A percentile compares a stretch with the other conserved stretches of the same genome.
These are phyloP conservation scores for Biscogniauxia mediterranea DNA, from an alignment of 2,329 filamentous ascomycete genomes.

Conservation along the genomic window DNA sequence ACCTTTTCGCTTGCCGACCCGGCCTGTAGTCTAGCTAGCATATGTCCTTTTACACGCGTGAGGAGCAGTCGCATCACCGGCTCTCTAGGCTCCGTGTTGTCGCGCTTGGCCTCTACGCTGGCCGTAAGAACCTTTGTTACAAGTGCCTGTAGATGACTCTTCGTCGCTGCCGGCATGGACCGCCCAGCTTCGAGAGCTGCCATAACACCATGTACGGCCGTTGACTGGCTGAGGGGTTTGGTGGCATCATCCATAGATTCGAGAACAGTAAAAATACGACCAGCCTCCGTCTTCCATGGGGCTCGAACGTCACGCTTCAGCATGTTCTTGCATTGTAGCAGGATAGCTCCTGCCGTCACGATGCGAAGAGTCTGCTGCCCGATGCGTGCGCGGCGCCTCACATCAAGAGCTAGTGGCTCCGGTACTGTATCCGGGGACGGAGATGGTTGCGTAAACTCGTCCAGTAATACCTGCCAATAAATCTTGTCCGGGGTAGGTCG, in stretches of 20 bases:
- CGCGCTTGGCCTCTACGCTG: conserved; percentile 43
- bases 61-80: conserved; percentile 66
- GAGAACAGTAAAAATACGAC: conserved; percentile 67
- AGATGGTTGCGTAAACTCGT: conserved; percentile 68
- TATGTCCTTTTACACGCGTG: conserved; percentile 64
- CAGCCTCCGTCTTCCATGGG: conserved; percentile 73
- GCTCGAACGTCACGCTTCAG: conserved; percentile 77
- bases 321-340: conserved; percentile 79
- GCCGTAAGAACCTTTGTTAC: conserved; percentile 56
- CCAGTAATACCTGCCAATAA: conserved; percentile 73
- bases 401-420: conserved; percentile 72
- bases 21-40: conserved; percentile 63
- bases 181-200: conserved; percentile 61
- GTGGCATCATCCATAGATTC: conserved; percentile 50
- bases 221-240: conserved; percentile 42
- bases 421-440: conserved; percentile 57
- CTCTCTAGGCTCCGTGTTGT: conserved; percentile 46
- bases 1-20: conserved; percentile 69
- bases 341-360: conserved; percentile 69
- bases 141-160: conserved; percentile 55
- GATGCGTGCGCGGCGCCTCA: conserved; percentile 58
- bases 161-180: conserved; percentile 64
- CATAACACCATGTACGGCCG: conserved; percentile 59
- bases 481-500: conserved; percentile 67
- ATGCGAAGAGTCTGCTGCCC: conserved; percentile 61